Base-by-base conservation (phyloP, 1,284 basidiomycete species). In the Wolfiporia cocos region DNA sequence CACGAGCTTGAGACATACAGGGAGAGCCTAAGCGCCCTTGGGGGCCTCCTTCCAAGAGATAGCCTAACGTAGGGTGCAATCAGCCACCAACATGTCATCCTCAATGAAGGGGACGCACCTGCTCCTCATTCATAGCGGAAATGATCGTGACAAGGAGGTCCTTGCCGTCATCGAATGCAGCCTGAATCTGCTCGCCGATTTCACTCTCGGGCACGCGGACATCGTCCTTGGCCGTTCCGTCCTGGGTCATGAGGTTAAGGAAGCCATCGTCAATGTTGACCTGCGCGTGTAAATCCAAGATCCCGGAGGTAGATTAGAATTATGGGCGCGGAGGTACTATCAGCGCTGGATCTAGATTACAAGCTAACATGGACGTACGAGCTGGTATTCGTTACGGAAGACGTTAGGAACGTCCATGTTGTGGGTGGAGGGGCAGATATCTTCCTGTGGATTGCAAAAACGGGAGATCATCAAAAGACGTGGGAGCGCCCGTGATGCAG, bases 341-440 rank as follows among this genome's bases (percentile, higher is more conserved):
- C 23, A 24, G 34, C 20, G 11, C 15, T 10, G 21, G 19, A 36
- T 42, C 32, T 23, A 5, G 28, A 34, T 20, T 20, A 28, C 26
- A n/a, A n/a, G 26, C 14, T 14, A 28, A 11, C 41, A 37, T 31
- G 15, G 11, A 24, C 75, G 64, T 64, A 92, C 88, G 61, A 99
- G 85, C 66, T 88, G 80, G 78, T 84, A 98, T 81, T 99, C 96
- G 49, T 74, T 78, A 67, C 95, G 90, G 44, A 45, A 55, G 63
- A 99, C 94, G 73, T 97, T 88, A 66, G 95, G 95, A 60, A 98
- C 95, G 62, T 97, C 93, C 91, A 98, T 91, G 76, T 96, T 96
- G 79, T 96, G 92, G 61, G 92, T 96, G 60, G 96, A 99, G 62
- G 95, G 95, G 57, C 73, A 95, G 68, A 98, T 94, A 80, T 98